A percentile compares a stretch with the other conserved stretches of the same genome.
These are phyloP conservation scores for Sphagnum magellanicum DNA, from an alignment of 228 moss, liverwort and hornwort genomes.

Conservation along the genomic window DNA sequence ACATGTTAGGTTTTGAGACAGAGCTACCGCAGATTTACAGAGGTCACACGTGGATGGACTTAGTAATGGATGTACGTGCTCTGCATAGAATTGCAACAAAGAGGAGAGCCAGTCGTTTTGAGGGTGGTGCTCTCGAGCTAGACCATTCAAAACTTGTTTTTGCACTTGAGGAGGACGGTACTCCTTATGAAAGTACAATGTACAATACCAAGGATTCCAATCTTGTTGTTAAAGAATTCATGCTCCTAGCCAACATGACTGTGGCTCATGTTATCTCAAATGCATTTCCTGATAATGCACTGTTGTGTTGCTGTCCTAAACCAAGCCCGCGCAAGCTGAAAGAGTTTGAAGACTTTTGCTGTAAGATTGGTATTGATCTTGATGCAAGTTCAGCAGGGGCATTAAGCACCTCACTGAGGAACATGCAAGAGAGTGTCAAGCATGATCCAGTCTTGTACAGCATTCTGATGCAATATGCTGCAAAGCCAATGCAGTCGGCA, in stretches of 20 bases:
- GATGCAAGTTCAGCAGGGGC: slow-evolving; percentile 47
- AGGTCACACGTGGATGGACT: slow-evolving; percentile 60
- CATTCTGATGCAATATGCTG: slow-evolving; percentile 48
- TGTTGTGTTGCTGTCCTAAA: slow-evolving; percentile 47
- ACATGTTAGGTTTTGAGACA: slow-evolving; percentile 20
- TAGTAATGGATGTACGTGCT: slow-evolving; percentile 52
- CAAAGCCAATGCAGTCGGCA: slow-evolving; percentile 54
- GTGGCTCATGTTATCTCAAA: slow-evolving; percentile 47
- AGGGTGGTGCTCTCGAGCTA: slow-evolving; percentile 42
- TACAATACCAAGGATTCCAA: slow-evolving; percentile 48
- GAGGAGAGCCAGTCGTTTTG: slow-evolving; percentile 43
- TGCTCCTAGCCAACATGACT: slow-evolving; percentile 55
- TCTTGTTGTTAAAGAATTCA: slow-evolving; percentile 50
- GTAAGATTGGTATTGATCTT: slow-evolving; percentile 37
- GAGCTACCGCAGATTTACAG: slow-evolving; percentile 54
- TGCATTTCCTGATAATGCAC: slow-evolving; percentile 44
- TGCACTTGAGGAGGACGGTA: slow-evolving; percentile 41
- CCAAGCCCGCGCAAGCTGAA: slow-evolving; percentile 44
- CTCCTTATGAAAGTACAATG: slow-evolving; percentile 41
- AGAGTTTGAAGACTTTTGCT: slow-evolving; percentile 53
- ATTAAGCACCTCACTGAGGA: slow-evolving; percentile 39
- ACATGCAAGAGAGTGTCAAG: slow-evolving; percentile 29
- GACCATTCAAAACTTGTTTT: slow-evolving; percentile 42
- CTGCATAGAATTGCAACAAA: slow-evolving; percentile 45
- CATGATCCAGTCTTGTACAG: slow-evolving; percentile 47